phyloP scores from a whole-genome alignment of 2,329 filamentous ascomycete genomes.

The Dactylellina parvicollis region DNA sequence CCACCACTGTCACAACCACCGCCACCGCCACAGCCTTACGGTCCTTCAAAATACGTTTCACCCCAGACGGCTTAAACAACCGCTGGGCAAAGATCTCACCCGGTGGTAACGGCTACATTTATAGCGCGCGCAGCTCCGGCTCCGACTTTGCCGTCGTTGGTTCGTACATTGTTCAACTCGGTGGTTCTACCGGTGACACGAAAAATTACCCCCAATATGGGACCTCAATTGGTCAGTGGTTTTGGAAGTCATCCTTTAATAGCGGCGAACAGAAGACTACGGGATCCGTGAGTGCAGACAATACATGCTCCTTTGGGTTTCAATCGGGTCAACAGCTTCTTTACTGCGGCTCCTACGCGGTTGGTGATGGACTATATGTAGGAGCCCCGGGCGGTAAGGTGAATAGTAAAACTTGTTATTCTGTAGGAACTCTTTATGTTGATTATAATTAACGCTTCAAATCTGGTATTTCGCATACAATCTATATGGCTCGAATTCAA shows the following conservation, averaged over 20 bases:
- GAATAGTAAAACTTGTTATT: not conserved
- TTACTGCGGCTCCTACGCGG: not conserved
- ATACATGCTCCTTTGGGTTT: not conserved
- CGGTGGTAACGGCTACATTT: too few relatives aligned
- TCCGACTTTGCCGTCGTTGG: not conserved
- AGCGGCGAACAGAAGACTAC: not conserved
- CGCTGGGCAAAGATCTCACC: not conserved
- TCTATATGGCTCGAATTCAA: too few relatives aligned
- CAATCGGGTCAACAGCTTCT: not conserved
- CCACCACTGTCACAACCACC: constrained; percentile 5
- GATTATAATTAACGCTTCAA: not conserved
- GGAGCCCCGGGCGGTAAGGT: not conserved
- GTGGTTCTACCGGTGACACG: not conserved
- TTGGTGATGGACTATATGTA: not conserved
- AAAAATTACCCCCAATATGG: not conserved
- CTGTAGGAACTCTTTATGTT: not conserved
- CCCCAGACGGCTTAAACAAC: not conserved
- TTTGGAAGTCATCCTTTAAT: not conserved
- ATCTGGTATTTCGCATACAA: not conserved
- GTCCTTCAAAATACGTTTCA: constrained; percentile 13
- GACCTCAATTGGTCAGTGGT: not conserved
- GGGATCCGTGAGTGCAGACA: not conserved
- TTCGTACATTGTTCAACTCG: not conserved
- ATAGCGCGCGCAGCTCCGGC: not conserved
- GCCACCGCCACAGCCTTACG: not conserved